These are phyloP conservation scores for Trifolium repens DNA, from an alignment of 306 rosid species.

Conservation along the genomic window DNA sequence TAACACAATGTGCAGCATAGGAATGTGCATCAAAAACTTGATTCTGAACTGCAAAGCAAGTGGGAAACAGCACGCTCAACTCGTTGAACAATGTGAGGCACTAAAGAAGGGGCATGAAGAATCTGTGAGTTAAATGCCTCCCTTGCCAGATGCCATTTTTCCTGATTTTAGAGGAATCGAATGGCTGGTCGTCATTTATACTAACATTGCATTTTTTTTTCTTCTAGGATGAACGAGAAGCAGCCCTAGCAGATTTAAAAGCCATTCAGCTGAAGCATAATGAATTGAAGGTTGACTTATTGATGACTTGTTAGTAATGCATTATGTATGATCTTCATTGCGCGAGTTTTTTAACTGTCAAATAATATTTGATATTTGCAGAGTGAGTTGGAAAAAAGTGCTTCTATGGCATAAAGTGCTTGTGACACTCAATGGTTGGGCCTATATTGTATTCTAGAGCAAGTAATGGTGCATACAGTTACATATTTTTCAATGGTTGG, in stretches of 20 bases:
- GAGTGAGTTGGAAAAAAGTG: constrained; percentile 76
- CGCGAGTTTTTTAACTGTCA: constrained; percentile 30
- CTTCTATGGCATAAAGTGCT: no score
- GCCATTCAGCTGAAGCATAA: constrained; percentile 67
- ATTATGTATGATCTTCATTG: constrained; percentile 8
- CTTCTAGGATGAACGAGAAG: constrained; percentile 78
- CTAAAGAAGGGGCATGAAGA: constrained; percentile 90
- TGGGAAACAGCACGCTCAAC: constrained; percentile 66
- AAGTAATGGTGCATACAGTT: no score
- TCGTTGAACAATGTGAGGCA: constrained; percentile 64
- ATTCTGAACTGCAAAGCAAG: constrained; percentile 70
- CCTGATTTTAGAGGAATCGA: constrained; percentile 16
- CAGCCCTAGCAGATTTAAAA: constrained; percentile 76
- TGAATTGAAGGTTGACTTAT: constrained; percentile 69
- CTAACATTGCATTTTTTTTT: constrained; percentile 20
- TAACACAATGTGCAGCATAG: constrained; percentile 63
- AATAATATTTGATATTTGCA: constrained; percentile 46
- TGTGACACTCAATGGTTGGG: no score
- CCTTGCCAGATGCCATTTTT: constrained; percentile 30
- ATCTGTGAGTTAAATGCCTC: constrained; percentile 64
- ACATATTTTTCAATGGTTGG: no score
- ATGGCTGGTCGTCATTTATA: constrained; percentile 32
- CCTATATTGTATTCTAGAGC: no score
- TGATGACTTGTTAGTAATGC: constrained; percentile 20
- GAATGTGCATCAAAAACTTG: constrained; percentile 74